These are phyloP conservation scores for Periconia digitata DNA, from an alignment of 2,329 filamentous ascomycete genomes.

Conservation along the genomic window DNA sequence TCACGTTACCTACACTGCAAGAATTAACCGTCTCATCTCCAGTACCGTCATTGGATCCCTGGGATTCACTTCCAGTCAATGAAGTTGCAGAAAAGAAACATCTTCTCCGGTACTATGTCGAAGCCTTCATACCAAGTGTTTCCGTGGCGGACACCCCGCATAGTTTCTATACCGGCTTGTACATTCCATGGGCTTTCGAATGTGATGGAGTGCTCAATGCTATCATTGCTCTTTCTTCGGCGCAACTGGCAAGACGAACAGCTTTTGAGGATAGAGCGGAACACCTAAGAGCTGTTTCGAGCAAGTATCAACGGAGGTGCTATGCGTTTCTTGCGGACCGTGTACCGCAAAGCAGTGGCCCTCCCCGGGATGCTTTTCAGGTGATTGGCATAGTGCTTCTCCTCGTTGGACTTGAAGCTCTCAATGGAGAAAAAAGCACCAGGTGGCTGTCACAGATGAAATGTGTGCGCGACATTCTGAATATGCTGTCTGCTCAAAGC, in stretches of 20 bases:
- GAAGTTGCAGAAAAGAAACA: constrained; percentile 28
- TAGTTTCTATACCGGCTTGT: constrained; percentile 39
- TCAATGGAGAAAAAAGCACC: constrained; percentile 37
- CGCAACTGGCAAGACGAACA: constrained; percentile 35
- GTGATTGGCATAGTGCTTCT: constrained; percentile 38
- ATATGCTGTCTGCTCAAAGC: constrained; percentile 25
- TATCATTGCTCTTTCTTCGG: constrained; percentile 38
- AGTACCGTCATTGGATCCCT: constrained; percentile 27
- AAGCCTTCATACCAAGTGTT: constrained; percentile 40
- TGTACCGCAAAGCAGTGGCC: constrained; percentile 25
- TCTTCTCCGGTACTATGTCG: constrained; percentile 38
- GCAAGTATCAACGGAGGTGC: constrained; percentile 36
- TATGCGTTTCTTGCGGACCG: constrained; percentile 36
- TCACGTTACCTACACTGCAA: constrained; percentile 8
- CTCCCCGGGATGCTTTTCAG: constrained; percentile 33
- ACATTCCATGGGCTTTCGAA: constrained; percentile 41
- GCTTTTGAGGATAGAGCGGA: constrained; percentile 28
- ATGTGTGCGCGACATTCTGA: constrained; percentile 34
- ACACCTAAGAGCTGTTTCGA: constrained; percentile 30
- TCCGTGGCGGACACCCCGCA: constrained; percentile 38
- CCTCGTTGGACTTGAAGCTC: constrained; percentile 37
- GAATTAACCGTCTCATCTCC: constrained; percentile 19
- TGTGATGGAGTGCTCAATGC: constrained; percentile 39
- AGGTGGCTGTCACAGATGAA: constrained; percentile 40
- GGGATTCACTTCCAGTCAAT: constrained; percentile 32